Evolutionary conservation across 2,329 filamentous ascomycete genomes (phyloP).

Genomic region (Talaromyces pinophilus): DNA sequence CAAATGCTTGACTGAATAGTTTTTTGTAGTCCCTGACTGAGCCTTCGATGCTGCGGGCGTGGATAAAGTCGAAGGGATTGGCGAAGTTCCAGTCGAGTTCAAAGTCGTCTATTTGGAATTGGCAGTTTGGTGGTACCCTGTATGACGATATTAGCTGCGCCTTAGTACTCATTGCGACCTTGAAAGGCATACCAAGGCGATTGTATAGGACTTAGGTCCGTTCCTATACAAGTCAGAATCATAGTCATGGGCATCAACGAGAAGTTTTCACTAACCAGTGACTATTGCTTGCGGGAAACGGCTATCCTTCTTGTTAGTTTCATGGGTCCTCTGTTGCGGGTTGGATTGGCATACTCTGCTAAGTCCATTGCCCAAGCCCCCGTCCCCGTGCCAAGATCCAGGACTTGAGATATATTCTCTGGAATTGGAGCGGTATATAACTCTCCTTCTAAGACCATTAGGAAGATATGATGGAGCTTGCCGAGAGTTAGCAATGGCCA

Average conservation of each 20-base stretch:
- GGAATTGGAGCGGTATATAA: conserved; percentile 27
- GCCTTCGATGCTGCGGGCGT: conserved; percentile 31
- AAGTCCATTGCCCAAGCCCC: conserved; percentile 20
- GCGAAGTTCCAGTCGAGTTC: conserved; percentile 33
- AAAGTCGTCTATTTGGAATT: conserved; percentile 30
- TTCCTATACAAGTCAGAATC: conserved; percentile 12
- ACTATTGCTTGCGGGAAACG: conserved; percentile 21
- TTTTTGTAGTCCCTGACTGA: conserved; percentile 31
- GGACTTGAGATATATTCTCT: neutral
- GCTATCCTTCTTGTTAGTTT: conserved; percentile 5
- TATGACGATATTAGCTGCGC: neutral
- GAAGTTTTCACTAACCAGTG: conserved; percentile 16
- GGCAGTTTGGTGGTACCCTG: conserved; percentile 19
- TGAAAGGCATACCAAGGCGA: conserved; percentile 29
- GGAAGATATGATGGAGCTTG: conserved; percentile 29
- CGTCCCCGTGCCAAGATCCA: conserved; percentile 21
- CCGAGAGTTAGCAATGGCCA: neutral
- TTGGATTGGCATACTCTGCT: conserved; percentile 24
- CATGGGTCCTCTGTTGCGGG: conserved; percentile 20
- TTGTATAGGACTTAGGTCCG: conserved; percentile 28
- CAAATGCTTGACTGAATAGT: conserved; percentile 29
- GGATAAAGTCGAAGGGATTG: conserved; percentile 32
- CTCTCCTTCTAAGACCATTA: conserved; percentile 23
- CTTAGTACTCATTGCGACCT: neutral
- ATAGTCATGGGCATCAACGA: neutral